Evolutionary conservation across 345 rosid species (phyloP), one percentile per base, ranked within the genome.

Genomic region (Eucalyptus albens): DNA sequence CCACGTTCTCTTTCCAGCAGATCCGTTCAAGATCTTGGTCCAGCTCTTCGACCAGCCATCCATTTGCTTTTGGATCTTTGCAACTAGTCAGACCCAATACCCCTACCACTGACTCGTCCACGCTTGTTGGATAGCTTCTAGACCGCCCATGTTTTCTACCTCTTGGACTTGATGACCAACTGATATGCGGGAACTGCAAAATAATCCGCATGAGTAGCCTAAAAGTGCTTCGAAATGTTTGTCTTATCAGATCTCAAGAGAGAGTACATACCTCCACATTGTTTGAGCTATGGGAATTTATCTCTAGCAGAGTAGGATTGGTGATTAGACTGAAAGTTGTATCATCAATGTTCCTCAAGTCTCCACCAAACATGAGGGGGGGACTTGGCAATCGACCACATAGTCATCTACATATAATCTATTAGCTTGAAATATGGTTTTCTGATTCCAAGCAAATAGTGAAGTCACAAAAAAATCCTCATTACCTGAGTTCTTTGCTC

Each of bases 321-420:
- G 99, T 93, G 86, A 97, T 96, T 86, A 97, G 90, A 91, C 77
- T 89, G 89, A 91, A 94, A 50, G 99, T 96, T 55, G 92, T 31
- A 9, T 92, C 92, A 87, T 97, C 97, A n/a, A 97, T 94, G 42
- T 93, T 95, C 92, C 96, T 93, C 86, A 94, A 91, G 90, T 97
- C 99, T 90, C 99, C 99, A 86, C 99, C 99, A 90, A 95, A 97
- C 97, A 97, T 95, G 50, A 97, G 95, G 88, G 99, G 99, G 99
- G 22, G 99, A 97, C 94, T 93, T 97, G 60, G 96, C 98, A 72
- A 97, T 96, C 47, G 95, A 94, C 99, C 99, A 97, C 95, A 97
- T 93, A 67, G 99, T 97, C 95, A 97, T 94, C 99, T 97, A 92
- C 49, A 91, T 44, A 89, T 91, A 88, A 50, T 29, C 50, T 42